These are phyloP conservation scores for Lophium mytilinum DNA, from an alignment of 495 filamentous ascomycete genomes.

Conservation along the genomic window DNA sequence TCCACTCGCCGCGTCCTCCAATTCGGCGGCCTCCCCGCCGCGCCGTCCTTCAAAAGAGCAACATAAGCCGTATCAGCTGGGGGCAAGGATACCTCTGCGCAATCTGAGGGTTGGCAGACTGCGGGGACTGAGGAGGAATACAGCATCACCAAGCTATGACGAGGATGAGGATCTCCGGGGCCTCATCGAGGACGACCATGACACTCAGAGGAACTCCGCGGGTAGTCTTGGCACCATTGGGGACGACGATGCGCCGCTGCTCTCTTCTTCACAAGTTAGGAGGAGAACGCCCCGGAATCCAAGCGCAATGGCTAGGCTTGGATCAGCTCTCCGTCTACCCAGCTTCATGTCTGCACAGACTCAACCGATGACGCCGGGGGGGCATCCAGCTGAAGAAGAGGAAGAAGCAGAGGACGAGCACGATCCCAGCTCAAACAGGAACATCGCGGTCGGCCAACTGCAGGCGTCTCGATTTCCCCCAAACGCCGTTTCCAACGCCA, in stretches of 20 bases:
- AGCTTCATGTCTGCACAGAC: constrained; percentile 21
- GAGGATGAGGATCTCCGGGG: constrained; percentile 29
- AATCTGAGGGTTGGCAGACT: constrained; percentile 31
- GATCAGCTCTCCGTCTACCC: constrained; percentile 19
- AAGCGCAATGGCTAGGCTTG: constrained; percentile 16
- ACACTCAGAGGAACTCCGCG: constrained; percentile 20
- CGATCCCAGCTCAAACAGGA: constrained; percentile 29
- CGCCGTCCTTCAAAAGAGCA: constrained; percentile 14
- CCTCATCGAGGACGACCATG: constrained; percentile 29
- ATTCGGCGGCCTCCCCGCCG: constrained; percentile 7
- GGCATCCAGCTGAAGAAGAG: constrained; percentile 14
- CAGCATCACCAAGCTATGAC: background rate
- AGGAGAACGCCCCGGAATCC: constrained; percentile 8
- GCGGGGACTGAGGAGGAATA: constrained; percentile 14
- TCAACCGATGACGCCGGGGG: constrained; percentile 2
- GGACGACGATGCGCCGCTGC: constrained; percentile 31
- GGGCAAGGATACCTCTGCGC: constrained; percentile 32
- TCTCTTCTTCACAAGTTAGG: constrained; percentile 9
- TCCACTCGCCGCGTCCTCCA: constrained; percentile 22
- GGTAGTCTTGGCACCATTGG: constrained; percentile 22
- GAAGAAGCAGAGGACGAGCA: constrained; percentile 27
- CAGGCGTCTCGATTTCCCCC: constrained; percentile 57
- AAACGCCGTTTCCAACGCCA: constrained; percentile 91
- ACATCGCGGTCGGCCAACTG: constrained; percentile 29
- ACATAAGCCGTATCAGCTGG: constrained; percentile 19